phyloP scores from a whole-genome alignment of 345 rosid species.

The Rhodamnia argentea region DNA sequence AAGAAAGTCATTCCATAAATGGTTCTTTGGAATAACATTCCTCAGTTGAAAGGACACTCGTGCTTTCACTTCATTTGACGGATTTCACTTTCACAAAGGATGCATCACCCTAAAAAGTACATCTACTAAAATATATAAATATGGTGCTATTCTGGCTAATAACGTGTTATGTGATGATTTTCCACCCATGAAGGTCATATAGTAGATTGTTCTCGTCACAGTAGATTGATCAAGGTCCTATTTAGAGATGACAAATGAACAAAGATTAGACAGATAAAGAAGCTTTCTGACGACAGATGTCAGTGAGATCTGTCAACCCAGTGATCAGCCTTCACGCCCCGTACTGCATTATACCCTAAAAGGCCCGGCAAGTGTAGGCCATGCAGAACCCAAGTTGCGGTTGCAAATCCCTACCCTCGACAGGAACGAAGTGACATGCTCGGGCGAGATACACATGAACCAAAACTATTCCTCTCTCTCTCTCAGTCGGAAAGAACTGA shows the following conservation, averaged over 20 bases:
- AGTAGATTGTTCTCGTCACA: not conserved
- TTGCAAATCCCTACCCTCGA: not conserved
- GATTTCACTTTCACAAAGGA: not conserved
- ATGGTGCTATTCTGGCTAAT: not conserved
- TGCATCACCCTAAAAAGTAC: not conserved
- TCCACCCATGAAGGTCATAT: not conserved
- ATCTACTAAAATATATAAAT: not conserved
- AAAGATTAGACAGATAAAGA: not conserved
- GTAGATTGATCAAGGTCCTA: not conserved
- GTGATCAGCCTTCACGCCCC: not conserved
- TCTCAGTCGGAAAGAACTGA: not conserved
- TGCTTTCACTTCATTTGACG: not conserved
- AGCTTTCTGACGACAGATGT: not conserved
- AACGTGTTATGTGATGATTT: not conserved
- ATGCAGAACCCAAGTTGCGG: not conserved
- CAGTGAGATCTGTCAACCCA: not conserved
- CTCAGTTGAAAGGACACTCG: not conserved
- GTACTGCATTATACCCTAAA: not conserved
- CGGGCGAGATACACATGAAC: not conserved
- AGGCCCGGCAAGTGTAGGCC: not conserved
- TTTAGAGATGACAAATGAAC: not conserved
- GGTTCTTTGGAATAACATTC: not conserved
- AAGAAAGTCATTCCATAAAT: not conserved
- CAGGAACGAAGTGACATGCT: not conserved
- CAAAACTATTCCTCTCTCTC: not conserved